A percentile compares a stretch with the other conserved stretches of the same genome.
Evolutionary conservation across 2,329 filamentous ascomycete genomes (phyloP).

Genomic region (Colletotrichum cuscutae): DNA sequence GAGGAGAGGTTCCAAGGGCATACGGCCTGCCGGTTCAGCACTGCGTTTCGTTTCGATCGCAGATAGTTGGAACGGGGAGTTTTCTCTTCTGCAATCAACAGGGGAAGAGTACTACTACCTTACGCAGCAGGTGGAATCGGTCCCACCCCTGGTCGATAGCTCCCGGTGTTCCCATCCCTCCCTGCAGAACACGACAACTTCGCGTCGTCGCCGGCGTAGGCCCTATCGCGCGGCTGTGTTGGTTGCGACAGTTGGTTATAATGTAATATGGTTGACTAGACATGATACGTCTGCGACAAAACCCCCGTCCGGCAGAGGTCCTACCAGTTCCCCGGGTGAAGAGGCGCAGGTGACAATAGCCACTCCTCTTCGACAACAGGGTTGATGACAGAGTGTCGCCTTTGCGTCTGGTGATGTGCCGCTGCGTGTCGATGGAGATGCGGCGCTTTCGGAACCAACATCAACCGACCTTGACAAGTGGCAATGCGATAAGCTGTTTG

Average conservation of each 20-base stretch:
- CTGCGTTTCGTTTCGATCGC: conserved; percentile 16
- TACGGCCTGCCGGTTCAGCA: not conserved
- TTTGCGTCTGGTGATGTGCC: conserved; percentile 15
- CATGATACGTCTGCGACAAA: not conserved
- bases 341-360: not conserved
- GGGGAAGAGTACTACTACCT: not conserved
- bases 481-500: conserved; percentile 10
- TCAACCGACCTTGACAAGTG: conserved; percentile 14
- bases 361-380: not conserved
- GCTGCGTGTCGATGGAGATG: conserved; percentile 1
- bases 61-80: not conserved
- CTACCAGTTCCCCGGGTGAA: not conserved
- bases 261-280: not conserved
- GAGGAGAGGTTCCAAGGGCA: not conserved
- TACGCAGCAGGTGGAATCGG: conserved; percentile 12
- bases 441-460: conserved; percentile 1
- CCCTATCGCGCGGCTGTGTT: conserved; percentile 20
- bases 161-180: not conserved
- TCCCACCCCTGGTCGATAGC: conserved; percentile 4
- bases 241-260: not conserved
- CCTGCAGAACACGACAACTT: not conserved
- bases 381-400: not conserved
- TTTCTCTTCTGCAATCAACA: conserved; percentile 10
- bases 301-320: not conserved
- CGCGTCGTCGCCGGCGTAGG: conserved; percentile 23